These are phyloP conservation scores for Platanthera zijinensis DNA, from an alignment of 106 monocot species.

Conservation along the genomic window DNA sequence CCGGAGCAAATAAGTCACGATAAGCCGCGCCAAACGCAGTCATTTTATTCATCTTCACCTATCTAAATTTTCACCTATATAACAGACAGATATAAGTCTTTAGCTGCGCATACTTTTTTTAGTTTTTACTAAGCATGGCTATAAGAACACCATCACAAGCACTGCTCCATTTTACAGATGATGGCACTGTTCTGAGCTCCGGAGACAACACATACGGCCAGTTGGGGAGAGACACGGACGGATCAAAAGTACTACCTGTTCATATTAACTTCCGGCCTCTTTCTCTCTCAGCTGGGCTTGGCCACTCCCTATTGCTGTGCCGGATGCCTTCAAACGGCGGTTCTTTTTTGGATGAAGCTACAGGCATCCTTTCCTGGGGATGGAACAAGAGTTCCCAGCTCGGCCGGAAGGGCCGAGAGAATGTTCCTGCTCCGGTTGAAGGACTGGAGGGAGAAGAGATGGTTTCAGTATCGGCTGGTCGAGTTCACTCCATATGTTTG, in stretches of 20 bases:
- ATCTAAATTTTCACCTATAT: no score
- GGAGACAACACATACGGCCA: constrained; percentile 78
- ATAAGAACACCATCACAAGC: no score
- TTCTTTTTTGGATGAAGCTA: constrained; percentile 9
- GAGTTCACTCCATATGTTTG: constrained; percentile 69
- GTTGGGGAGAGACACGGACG: constrained; percentile 42
- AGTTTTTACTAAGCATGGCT: no score
- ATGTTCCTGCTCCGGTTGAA: constrained; percentile 37
- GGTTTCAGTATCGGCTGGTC: constrained; percentile 49
- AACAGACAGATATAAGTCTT: no score
- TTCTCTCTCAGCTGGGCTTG: constrained; percentile 67
- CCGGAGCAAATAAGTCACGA: no score
- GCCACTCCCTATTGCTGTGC: constrained; percentile 62
- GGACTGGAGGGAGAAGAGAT: constrained; percentile 30
- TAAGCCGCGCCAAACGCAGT: no score
- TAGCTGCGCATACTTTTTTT: no score
- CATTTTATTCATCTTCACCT: no score
- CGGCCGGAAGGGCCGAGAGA: constrained; percentile 46
- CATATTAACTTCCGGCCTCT: constrained; percentile 22
- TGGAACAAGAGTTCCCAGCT: constrained; percentile 79
- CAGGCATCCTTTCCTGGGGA: constrained; percentile 61
- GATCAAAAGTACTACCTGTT: constrained; percentile 40
- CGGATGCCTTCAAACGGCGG: constrained; percentile 3
- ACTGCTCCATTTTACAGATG: constrained; percentile 27
- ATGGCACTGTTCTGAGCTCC: constrained; percentile 49